A percentile compares a stretch with the other conserved stretches of the same genome.
Conservation (phyloP, 73 alveolate species). For the Uronychia setigera region DNA sequence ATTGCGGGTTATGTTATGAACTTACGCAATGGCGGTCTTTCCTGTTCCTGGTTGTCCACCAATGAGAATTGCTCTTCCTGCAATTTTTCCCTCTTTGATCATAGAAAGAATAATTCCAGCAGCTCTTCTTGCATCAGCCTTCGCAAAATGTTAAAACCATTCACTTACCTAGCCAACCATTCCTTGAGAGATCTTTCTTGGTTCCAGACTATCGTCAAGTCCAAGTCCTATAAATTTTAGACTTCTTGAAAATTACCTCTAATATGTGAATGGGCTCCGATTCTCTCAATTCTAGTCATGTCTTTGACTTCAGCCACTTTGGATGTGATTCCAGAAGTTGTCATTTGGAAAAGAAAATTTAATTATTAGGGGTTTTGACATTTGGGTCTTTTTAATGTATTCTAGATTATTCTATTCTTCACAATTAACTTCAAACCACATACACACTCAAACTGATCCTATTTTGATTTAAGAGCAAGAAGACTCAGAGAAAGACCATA, state of each 20-base stretch:
- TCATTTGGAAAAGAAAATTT: too few relatives aligned
- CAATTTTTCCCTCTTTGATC: constrained; percentile 95
- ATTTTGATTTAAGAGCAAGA: too few relatives aligned
- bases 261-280: constrained; percentile 98
- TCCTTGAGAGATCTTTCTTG: constrained; percentile 96
- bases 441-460: too few relatives aligned
- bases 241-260: constrained; percentile 80
- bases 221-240: constrained; percentile 92
- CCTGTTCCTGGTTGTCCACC: constrained; percentile 99
- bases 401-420: too few relatives aligned
- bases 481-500: too few relatives aligned
- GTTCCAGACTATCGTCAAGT: constrained; percentile 95
- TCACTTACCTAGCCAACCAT: constrained; percentile 96
- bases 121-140: constrained; percentile 95
- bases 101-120: constrained; percentile 89
- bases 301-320: constrained; percentile 93
- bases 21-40: constrained; percentile 86
- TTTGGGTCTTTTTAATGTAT: too few relatives aligned
- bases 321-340: constrained; percentile 70
- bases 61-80: constrained; percentile 98
- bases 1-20: not conserved
- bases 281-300: constrained; percentile 90
- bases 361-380: too few relatives aligned
- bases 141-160: not conserved
- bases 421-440: too few relatives aligned